Evolutionary conservation across 768 basidiomycete genomes (phyloP).

Genomic region (Termitomyces bulborhizus): DNA sequence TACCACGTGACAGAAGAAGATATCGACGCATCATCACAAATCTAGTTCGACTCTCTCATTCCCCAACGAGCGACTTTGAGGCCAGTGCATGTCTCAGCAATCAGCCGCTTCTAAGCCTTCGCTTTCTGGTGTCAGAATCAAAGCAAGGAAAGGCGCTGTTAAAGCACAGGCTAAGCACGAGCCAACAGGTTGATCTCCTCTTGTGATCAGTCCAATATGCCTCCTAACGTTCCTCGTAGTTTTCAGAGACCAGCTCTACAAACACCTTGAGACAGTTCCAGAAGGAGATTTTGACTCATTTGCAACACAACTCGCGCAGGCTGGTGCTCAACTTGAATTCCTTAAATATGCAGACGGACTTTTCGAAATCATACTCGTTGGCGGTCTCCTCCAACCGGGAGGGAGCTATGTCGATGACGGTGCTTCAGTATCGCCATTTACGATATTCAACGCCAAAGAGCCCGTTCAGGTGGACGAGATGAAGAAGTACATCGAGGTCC

Average conservation of each 20-base stretch:
- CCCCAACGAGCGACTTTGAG: slow-evolving; percentile 14
- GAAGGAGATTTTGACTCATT: slow-evolving; percentile 79
- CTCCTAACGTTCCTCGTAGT: slow-evolving; percentile 36
- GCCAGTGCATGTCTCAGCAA: slow-evolving; percentile 88
- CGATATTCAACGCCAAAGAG: slow-evolving; percentile 75
- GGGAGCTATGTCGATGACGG: slow-evolving; percentile 87
- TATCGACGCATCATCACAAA: not conserved
- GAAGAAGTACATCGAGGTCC: slow-evolving; percentile 89
- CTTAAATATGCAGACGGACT: slow-evolving; percentile 96
- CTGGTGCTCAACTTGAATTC: slow-evolving; percentile 89
- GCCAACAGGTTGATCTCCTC: slow-evolving; percentile 50
- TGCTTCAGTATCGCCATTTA: slow-evolving; percentile 82
- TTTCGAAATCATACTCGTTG: slow-evolving; percentile 94
- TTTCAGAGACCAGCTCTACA: slow-evolving; percentile 91
- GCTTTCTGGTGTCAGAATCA: slow-evolving; percentile 89
- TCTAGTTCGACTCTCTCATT: slow-evolving; percentile 8
- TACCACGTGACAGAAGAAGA: slow-evolving; percentile 3
- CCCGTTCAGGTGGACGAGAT: slow-evolving; percentile 79
- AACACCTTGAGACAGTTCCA: slow-evolving; percentile 80
- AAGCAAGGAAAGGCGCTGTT: slow-evolving; percentile 88
- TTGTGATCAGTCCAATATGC: slow-evolving; percentile 8
- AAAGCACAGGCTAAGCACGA: slow-evolving; percentile 94
- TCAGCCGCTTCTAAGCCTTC: slow-evolving; percentile 78
- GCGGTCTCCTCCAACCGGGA: slow-evolving; percentile 94
- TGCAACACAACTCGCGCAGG: slow-evolving; percentile 80